Percentiles rank a stretch among this genome's conserved stretches.
These are phyloP conservation scores for Syzygium jambos DNA, from an alignment of 345 rosid species.

Conservation along the genomic window DNA sequence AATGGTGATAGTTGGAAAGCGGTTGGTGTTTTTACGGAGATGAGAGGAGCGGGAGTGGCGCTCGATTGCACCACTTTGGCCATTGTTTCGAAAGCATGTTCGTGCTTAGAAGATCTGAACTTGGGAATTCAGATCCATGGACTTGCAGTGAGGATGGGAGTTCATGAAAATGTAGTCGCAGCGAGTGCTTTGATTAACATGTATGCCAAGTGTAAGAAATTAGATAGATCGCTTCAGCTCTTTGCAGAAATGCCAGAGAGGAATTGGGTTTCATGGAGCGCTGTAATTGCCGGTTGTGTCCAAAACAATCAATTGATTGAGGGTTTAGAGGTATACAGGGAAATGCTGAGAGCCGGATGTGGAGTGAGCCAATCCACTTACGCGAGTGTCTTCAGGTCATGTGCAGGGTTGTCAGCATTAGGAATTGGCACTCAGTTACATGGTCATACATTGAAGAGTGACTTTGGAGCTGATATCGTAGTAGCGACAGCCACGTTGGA, in stretches of 20 bases:
- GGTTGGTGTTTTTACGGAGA: slow-evolving; percentile 41
- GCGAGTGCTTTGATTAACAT: slow-evolving; percentile 82
- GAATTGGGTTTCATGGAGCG: slow-evolving; percentile 85
- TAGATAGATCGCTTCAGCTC: slow-evolving; percentile 42
- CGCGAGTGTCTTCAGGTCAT: slow-evolving; percentile 78
- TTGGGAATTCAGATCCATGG: slow-evolving; percentile 77
- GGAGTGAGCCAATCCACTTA: slow-evolving; percentile 78
- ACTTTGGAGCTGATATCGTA: slow-evolving; percentile 49
- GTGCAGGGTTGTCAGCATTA: slow-evolving; percentile 50
- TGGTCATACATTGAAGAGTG: slow-evolving; percentile 62
- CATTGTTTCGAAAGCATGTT: slow-evolving; percentile 51
- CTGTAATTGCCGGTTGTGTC: slow-evolving; percentile 72
- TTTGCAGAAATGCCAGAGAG: slow-evolving; percentile 52
- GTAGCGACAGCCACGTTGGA: slow-evolving; percentile 89
- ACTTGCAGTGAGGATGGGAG: slow-evolving; percentile 40
- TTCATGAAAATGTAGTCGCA: slow-evolving; percentile 49
- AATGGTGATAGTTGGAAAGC: slow-evolving; percentile 39
- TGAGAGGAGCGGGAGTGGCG: slow-evolving; percentile 34
- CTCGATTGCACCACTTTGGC: slow-evolving; percentile 59
- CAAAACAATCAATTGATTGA: slow-evolving; percentile 39
- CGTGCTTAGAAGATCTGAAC: slow-evolving; percentile 24
- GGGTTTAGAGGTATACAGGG: slow-evolving; percentile 59
- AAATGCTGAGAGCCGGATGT: slow-evolving; percentile 45
- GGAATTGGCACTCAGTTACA: slow-evolving; percentile 73
- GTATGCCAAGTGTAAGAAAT: slow-evolving; percentile 76